Evolutionary conservation across 768 basidiomycete genomes (phyloP).

Genomic region (Cyathus striatus): DNA sequence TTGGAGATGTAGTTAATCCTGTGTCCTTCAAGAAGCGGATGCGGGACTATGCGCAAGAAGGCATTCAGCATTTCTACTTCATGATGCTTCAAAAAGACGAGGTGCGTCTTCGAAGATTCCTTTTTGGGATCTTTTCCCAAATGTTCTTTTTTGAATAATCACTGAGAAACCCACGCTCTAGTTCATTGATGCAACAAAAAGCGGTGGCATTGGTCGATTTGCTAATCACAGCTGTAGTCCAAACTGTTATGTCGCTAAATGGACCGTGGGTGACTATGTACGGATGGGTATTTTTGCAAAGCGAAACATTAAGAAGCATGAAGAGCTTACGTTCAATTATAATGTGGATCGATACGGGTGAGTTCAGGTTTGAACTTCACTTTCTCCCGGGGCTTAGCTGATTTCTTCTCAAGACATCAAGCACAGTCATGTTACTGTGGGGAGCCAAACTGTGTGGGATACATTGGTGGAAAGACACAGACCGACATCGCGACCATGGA

Average conservation of each 20-base stretch:
- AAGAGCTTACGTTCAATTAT: conserved; percentile 98
- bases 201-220: conserved; percentile 94
- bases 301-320: conserved; percentile 65
- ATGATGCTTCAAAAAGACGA: conserved; percentile 99
- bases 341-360: conserved; percentile 99
- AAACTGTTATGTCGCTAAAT: conserved; percentile 97
- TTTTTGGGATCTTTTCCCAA: not conserved
- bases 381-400: not conserved
- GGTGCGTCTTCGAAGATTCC: conserved; percentile 47
- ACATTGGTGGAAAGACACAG: conserved; percentile 97
- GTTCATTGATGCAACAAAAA: conserved; percentile 98
- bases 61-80: conserved; percentile 96
- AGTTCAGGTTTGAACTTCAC: conserved; percentile 16
- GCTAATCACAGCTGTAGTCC: conserved; percentile 98
- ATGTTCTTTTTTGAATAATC: too few relatives aligned
- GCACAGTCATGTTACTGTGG: conserved; percentile 95
- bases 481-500: conserved; percentile 95
- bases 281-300: conserved; percentile 99
- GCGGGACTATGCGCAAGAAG: conserved; percentile 89
- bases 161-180: too few relatives aligned
- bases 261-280: conserved; percentile 85
- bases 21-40: conserved; percentile 88
- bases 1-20: conserved; percentile 92
- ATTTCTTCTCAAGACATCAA: conserved; percentile 61
- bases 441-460: conserved; percentile 92